phyloP scores from a whole-genome alignment of 441 rosid genomes.

The Mallotus repandus region DNA sequence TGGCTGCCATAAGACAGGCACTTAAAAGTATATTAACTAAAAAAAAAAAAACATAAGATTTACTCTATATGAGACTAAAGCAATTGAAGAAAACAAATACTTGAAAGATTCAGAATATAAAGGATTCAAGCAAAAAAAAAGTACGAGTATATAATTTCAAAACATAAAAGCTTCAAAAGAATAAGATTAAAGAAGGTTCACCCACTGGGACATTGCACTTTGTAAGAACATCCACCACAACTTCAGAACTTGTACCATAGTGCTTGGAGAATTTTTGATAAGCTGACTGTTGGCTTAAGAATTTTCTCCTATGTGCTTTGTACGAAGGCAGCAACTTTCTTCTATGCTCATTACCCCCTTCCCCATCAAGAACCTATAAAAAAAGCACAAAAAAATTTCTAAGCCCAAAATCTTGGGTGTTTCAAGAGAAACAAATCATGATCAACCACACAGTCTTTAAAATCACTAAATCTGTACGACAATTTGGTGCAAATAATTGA shows the following conservation, averaged over 20 bases:
- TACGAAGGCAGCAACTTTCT: slow-evolving; percentile 74
- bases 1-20: not conserved
- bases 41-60: no score
- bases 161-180: not conserved
- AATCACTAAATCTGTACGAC: not conserved
- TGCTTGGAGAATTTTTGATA: slow-evolving; percentile 35
- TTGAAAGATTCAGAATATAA: not conserved
- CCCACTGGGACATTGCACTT: slow-evolving; percentile 86
- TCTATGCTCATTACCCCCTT: slow-evolving; percentile 61
- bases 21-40: no score
- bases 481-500: not conserved
- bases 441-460: not conserved
- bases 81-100: not conserved
- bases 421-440: not conserved
- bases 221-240: slow-evolving; percentile 53
- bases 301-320: slow-evolving; percentile 71
- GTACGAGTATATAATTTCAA: not conserved
- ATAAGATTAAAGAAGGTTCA: slow-evolving; percentile 27
- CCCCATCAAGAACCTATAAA: slow-evolving; percentile 85
- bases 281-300: slow-evolving; percentile 28
- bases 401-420: not conserved
- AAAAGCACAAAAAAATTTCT: slow-evolving; percentile 5
- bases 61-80: no score
- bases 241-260: slow-evolving; percentile 37
- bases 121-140: not conserved